Evolutionary conservation across 768 basidiomycete genomes (phyloP).

Genomic region (Leccinum longicurvipes): DNA sequence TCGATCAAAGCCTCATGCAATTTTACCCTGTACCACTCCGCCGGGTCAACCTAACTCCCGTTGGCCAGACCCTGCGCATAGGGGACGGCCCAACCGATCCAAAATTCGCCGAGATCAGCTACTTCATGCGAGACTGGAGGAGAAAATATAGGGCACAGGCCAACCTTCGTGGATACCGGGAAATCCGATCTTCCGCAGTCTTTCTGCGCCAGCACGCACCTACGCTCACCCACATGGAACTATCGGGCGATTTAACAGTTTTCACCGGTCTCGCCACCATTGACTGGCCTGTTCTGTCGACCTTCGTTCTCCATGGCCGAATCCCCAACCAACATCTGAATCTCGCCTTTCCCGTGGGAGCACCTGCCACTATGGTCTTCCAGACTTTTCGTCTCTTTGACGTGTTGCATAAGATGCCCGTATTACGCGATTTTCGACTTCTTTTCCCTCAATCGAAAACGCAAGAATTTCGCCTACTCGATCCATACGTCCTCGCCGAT

Average conservation of each 20-base stretch:
- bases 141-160: constrained; percentile 34
- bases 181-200: constrained; percentile 28
- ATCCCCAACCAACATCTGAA: constrained; percentile 16
- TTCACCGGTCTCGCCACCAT: constrained; percentile 28
- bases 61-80: constrained; percentile 34
- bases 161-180: constrained; percentile 27
- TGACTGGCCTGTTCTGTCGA: constrained; percentile 30
- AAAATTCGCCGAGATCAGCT: constrained; percentile 29
- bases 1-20: constrained; percentile 34
- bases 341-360: constrained; percentile 15
- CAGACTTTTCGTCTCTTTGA: constrained; percentile 23
- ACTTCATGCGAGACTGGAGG: constrained; percentile 36
- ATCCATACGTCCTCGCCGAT: constrained; percentile 16
- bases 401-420: constrained; percentile 30
- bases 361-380: not conserved
- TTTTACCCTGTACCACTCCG: constrained; percentile 26
- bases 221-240: constrained; percentile 29
- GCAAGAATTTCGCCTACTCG: constrained; percentile 28
- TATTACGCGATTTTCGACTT: constrained; percentile 29
- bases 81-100: constrained; percentile 34
- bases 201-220: constrained; percentile 32
- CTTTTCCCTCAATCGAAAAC: constrained; percentile 30
- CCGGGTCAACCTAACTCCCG: constrained; percentile 29
- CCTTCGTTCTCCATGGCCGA: constrained; percentile 32
- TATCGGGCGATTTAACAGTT: constrained; percentile 29